Evolutionary conservation across 805 yeast genomes (phyloP).

Genomic region (Saccharomycopsis capsularis): DNA sequence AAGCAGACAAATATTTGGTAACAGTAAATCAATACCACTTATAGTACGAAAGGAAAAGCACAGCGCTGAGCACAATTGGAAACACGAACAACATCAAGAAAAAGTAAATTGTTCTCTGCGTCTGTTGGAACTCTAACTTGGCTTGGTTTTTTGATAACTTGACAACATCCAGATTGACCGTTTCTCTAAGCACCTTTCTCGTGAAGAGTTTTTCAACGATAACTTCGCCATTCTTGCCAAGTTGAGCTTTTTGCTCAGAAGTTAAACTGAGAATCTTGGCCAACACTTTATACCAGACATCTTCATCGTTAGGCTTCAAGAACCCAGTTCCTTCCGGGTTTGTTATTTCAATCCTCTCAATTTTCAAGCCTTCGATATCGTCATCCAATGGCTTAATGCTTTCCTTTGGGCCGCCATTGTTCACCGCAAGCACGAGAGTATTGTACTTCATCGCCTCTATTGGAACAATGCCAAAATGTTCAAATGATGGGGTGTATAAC

Average conservation of each 20-base stretch:
- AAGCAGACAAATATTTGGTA: too few relatives aligned
- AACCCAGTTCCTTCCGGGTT: conserved; percentile 54
- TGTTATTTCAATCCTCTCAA: conserved; percentile 8
- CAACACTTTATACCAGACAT: conserved; percentile 50
- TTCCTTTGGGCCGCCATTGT: conserved; percentile 91
- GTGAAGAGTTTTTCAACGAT: conserved; percentile 32
- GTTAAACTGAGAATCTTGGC: conserved; percentile 30
- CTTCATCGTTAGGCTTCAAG: conserved; percentile 41
- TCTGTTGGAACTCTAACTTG: conserved; percentile 8
- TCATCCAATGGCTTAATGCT: conserved; percentile 37
- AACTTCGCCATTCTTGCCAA: conserved; percentile 28
- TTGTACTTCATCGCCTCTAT: conserved; percentile 85
- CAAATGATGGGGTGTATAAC: conserved; percentile 83
- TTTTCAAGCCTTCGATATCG: conserved; percentile 24
- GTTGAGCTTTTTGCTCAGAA: conserved; percentile 16
- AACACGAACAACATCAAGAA: background rate
- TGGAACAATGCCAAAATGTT: conserved; percentile 98
- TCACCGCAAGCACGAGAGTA: conserved; percentile 78
- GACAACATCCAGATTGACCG: conserved; percentile 32
- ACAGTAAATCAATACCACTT: too few relatives aligned
- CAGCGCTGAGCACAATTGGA: background rate
- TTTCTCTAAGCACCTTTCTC: conserved; percentile 33
- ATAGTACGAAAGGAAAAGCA: too few relatives aligned
- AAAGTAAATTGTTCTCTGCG: conserved; percentile 7
- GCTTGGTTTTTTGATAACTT: conserved; percentile 10